Conservation (phyloP, 768 basidiomycete species). For the Scleroderma citrinum region DNA sequence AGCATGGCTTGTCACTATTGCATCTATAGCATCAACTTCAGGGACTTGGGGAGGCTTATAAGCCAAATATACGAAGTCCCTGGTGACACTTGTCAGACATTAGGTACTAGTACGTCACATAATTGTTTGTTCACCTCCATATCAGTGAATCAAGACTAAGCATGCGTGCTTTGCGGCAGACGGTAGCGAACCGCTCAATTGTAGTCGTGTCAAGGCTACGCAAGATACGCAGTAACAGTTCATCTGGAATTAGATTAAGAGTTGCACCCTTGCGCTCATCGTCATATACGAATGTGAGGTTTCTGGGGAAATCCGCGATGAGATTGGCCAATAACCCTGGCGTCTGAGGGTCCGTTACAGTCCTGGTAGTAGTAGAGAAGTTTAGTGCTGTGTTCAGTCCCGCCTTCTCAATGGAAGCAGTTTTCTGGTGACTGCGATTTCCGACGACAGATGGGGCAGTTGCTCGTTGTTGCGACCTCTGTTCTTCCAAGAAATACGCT, state of each 20-base stretch:
- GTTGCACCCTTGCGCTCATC: conserved; percentile 54
- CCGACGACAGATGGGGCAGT: background rate
- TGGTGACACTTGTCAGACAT: conserved; percentile 23
- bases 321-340: conserved; percentile 44
- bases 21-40: conserved; percentile 40
- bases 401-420: conserved; percentile 73
- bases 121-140: conserved; percentile 58
- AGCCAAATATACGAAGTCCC: conserved; percentile 55
- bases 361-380: conserved; percentile 53
- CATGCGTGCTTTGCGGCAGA: conserved; percentile 69
- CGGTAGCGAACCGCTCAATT: conserved; percentile 72
- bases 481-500: conserved; percentile 57
- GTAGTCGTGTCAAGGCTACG: conserved; percentile 56
- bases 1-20: conserved; percentile 46
- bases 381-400: conserved; percentile 59
- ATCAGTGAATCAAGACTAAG: conserved; percentile 62
- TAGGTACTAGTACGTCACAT: background rate
- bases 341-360: conserved; percentile 7
- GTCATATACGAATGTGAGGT: conserved; percentile 60
- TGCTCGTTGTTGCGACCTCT: conserved; percentile 13
- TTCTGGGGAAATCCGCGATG: conserved; percentile 41
- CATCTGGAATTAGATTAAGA: conserved; percentile 64
- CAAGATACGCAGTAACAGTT: conserved; percentile 67
- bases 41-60: conserved; percentile 76
- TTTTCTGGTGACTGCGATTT: conserved; percentile 56